phyloP scores from a whole-genome alignment of 768 basidiomycete genomes.

The Nidularia pulvinata region DNA sequence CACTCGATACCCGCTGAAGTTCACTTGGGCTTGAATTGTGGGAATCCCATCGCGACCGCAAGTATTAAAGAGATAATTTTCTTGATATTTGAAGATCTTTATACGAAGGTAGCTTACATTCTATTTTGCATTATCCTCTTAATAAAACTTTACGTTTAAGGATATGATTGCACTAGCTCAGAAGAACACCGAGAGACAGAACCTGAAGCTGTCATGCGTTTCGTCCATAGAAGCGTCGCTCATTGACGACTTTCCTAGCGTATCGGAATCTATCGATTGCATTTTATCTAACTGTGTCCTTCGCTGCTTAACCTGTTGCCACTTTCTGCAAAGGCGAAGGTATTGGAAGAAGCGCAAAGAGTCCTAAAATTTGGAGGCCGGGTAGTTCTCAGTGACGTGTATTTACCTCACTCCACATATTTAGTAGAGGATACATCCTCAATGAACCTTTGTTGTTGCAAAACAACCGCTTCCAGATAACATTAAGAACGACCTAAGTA shows the following conservation, averaged over 20 bases:
- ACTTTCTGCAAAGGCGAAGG: constrained; percentile 29
- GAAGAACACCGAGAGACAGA: constrained; percentile 35
- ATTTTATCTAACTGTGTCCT: constrained; percentile 60
- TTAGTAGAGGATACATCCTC: background rate
- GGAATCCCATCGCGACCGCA: constrained; percentile 48
- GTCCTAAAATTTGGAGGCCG: constrained; percentile 58
- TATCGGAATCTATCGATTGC: constrained; percentile 47
- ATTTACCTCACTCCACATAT: constrained; percentile 3
- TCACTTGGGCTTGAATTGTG: constrained; percentile 53
- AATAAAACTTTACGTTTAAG: constrained; percentile 17
- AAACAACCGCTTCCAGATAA: constrained; percentile 38
- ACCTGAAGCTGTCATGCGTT: constrained; percentile 45
- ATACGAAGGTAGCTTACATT: background rate
- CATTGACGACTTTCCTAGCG: constrained; percentile 44
- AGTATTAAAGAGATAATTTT: constrained; percentile 38
- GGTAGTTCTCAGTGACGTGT: constrained; percentile 50
- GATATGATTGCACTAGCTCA: constrained; percentile 53
- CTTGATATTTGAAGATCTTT: background rate
- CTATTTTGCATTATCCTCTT: background rate
- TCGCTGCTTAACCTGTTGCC: constrained; percentile 37
- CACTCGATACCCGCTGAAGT: constrained; percentile 37
- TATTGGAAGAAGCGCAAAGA: constrained; percentile 45
- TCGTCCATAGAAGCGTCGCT: constrained; percentile 44
- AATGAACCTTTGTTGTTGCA: constrained; percentile 35
- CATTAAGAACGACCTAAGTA: constrained; percentile 35